A percentile compares a stretch with the other conserved stretches of the same genome.
Evolutionary conservation across 495 filamentous ascomycete genomes (phyloP).

Genomic region (Achaetomiella virescens): DNA sequence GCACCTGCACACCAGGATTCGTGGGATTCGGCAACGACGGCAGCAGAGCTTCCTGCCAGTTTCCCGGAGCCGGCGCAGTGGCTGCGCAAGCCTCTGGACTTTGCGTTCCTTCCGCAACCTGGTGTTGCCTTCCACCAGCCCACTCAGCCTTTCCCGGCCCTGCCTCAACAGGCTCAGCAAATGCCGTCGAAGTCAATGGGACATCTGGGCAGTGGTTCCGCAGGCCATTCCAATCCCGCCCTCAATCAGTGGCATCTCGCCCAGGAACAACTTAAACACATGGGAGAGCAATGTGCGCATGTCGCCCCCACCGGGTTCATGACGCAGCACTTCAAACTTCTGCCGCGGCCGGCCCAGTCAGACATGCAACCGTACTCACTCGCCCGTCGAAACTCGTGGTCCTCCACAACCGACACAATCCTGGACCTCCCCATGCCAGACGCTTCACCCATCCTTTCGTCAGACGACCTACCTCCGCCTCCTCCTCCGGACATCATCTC

Average conservation of each 20-base stretch:
- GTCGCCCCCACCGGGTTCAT: too few relatives aligned
- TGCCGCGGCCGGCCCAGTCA: too few relatives aligned
- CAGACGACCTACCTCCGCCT: too few relatives aligned
- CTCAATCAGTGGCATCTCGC: too few relatives aligned
- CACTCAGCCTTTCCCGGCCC: background rate
- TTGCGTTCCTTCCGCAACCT: background rate
- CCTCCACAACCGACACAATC: too few relatives aligned
- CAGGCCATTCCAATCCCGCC: too few relatives aligned
- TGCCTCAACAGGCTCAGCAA: background rate
- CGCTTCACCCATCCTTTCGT: background rate
- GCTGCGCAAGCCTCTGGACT: background rate
- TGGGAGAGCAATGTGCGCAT: background rate
- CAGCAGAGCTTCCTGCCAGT: background rate
- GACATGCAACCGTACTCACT: too few relatives aligned
- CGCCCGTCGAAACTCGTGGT: too few relatives aligned
- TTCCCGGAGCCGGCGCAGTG: background rate
- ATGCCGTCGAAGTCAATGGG: background rate
- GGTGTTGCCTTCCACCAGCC: background rate
- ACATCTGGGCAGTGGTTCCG: background rate
- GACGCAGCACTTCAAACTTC: background rate
- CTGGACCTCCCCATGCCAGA: too few relatives aligned
- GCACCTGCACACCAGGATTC: background rate
- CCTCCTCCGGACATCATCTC: background rate
- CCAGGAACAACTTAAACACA: background rate
- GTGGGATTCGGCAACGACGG: background rate